Base-by-base conservation (phyloP, 2,329 filamentous ascomycete species). In the Penicillium sp. region DNA sequence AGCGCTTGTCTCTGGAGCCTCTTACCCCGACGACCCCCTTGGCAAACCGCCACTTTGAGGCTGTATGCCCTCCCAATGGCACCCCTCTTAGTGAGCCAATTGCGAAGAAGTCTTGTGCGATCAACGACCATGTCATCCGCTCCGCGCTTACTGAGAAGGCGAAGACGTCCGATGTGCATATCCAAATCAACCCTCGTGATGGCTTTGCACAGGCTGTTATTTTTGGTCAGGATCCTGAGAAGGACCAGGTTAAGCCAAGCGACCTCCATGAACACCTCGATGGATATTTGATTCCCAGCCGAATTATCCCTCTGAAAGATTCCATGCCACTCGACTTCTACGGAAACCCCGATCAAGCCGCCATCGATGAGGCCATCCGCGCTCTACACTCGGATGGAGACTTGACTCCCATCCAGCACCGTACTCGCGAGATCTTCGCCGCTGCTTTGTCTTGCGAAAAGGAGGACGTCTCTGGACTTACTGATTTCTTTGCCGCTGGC, bases 401-500 rank as follows among this genome's bases (percentile, higher is more conserved):
- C 34, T 40, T 69, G 8, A 63, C 63, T 1, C 55, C 63, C 0
- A 63, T 66, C 2, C 71, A 80, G 43, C 69, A 71, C 7, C 73
- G 71, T 29, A 74, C 83, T 2, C 70, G 73, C 7, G 72, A 72
- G 11, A 68, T 77, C 1, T 83, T 83, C 52, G 76, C 79, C 7
- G 65, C 75, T 2, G 72, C 82, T 2, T 70, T 84, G 10, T 69
- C 71, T 3, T 71, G 77, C 11, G 65, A 71, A 1, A 61, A 69
- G 1, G 65, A 67, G 2, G 76, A 80, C 2, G 69, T 83, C 11
- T 62, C 70, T 1, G 56, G 63, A 0, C 65, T 74, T 1, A 76
- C 77, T 0, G 79, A 83, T 62, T 83, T 83, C 61, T 83, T 83
- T 60, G 71, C 73, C 11, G 71, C 82, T 14, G 81, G 81, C 5